Evolutionary conservation across 2,329 filamentous ascomycete species (phyloP).

Genomic region (Rhynchosporium agropyri): DNA sequence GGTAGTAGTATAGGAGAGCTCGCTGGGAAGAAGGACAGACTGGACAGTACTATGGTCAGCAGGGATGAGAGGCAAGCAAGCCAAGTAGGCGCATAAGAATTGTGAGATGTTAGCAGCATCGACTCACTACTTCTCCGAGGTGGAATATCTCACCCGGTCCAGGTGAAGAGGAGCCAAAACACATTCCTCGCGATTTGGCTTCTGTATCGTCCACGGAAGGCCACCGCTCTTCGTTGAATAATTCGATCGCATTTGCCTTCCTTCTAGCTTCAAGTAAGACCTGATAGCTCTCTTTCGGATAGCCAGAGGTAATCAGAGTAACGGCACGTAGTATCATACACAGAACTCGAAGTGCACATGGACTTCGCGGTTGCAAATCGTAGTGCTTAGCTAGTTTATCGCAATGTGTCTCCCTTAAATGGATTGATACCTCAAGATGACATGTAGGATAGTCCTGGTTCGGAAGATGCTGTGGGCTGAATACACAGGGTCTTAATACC

Average conservation of each 20-base stretch:
- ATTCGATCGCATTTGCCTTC: constrained; percentile 2
- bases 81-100: constrained; percentile 8
- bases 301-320: not conserved
- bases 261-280: not conserved
- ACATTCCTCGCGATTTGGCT: constrained; percentile 7
- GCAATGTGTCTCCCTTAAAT: not conserved
- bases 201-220: not conserved
- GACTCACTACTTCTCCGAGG: too few species aligned
- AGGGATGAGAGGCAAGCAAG: not conserved
- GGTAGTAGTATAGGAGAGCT: constrained; percentile 7
- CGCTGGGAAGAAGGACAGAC: constrained; percentile 1
- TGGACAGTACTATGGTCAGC: constrained; percentile 2
- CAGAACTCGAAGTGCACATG: not conserved
- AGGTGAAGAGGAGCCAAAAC: constrained; percentile 7
- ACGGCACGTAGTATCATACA: not conserved
- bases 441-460: constrained; percentile 8
- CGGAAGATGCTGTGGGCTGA: constrained; percentile 16
- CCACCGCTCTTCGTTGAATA: constrained; percentile 5
- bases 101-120: not conserved
- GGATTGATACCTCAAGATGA: not conserved
- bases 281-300: not conserved
- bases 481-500: constrained; percentile 8
- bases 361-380: not conserved
- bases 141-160: not conserved
- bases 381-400: not conserved